Conservation (phyloP, 805 yeast species). For the Kregervanrija pseudodelftensis region DNA sequence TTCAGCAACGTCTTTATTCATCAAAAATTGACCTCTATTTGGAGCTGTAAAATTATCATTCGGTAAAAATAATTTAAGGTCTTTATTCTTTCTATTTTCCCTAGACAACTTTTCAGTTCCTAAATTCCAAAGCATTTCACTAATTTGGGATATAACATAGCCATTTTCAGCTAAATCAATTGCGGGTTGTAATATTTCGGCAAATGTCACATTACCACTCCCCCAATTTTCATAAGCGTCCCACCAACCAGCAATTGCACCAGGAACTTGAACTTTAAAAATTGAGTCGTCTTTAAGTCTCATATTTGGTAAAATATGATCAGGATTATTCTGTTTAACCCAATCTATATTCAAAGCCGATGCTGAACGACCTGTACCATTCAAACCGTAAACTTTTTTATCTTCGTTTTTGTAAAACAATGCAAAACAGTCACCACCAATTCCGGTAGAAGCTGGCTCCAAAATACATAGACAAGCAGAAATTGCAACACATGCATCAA, state of each 20-base stretch:
- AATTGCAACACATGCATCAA: conserved; percentile 57
- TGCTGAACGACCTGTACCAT: conserved; percentile 74
- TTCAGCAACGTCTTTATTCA: conserved; percentile 45
- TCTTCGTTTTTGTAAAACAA: conserved; percentile 45
- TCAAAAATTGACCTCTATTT: conserved; percentile 47
- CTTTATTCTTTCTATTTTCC: conserved; percentile 25
- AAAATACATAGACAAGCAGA: conserved; percentile 48
- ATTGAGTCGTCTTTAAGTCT: conserved; percentile 49
- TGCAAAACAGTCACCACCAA: conserved; percentile 65
- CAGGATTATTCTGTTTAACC: conserved; percentile 32
- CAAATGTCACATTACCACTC: conserved; percentile 53
- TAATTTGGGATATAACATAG: conserved; percentile 54
- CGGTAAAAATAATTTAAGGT: conserved; percentile 30
- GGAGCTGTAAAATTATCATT: conserved; percentile 38
- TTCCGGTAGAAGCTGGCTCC: conserved; percentile 57
- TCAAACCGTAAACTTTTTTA: conserved; percentile 54
- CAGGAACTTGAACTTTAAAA: conserved; percentile 66
- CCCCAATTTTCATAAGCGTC: conserved; percentile 70
- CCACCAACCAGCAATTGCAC: conserved; percentile 74
- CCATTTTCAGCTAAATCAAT: conserved; percentile 66
- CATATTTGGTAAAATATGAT: conserved; percentile 34
- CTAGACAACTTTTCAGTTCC: conserved; percentile 32
- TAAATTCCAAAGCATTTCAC: conserved; percentile 43
- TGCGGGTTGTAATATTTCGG: conserved; percentile 55
- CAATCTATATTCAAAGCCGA: conserved; percentile 39